A percentile compares a stretch with the other conserved stretches of the same genome.
Evolutionary conservation across 192 early-diverging fungal genomes (phyloP).

Genomic region (Entomortierella lignicola): DNA sequence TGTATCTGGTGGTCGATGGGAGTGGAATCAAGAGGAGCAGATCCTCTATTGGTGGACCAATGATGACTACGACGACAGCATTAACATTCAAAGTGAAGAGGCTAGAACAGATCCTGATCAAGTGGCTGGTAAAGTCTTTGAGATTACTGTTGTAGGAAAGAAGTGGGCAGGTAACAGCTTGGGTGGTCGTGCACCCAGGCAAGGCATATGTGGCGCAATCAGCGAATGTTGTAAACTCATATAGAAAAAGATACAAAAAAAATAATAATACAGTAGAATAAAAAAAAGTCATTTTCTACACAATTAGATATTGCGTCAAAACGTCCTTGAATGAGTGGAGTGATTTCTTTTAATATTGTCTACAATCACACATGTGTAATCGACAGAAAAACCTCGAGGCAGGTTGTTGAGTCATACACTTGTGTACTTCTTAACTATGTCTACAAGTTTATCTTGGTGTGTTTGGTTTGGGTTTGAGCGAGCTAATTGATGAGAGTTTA

Average conservation of each 20-base stretch:
- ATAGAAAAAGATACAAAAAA: no score
- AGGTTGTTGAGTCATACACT: not conserved
- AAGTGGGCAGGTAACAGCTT: slow-evolving; percentile 49
- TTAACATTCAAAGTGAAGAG: not conserved
- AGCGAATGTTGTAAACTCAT: slow-evolving; percentile 43
- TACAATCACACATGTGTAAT: not conserved
- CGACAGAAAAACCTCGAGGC: not conserved
- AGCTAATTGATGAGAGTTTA: slow-evolving; percentile 49
- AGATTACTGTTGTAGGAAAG: slow-evolving; percentile 50
- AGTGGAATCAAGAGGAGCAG: slow-evolving; percentile 44
- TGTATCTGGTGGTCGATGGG: slow-evolving; percentile 38
- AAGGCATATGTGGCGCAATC: slow-evolving; percentile 21
- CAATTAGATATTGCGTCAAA: not conserved
- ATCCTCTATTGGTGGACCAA: slow-evolving; percentile 48
- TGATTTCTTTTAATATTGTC: slow-evolving; percentile 7
- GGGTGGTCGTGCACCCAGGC: not conserved
- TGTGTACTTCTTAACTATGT: slow-evolving; percentile 7
- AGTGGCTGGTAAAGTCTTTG: slow-evolving; percentile 23
- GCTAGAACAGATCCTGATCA: slow-evolving; percentile 2
- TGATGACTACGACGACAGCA: slow-evolving; percentile 2
- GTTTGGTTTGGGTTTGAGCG: not conserved
- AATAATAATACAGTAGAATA: not conserved
- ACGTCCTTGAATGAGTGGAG: slow-evolving; percentile 7
- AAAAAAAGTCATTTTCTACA: not conserved
- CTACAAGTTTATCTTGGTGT: not conserved